Evolutionary conservation across 163 green algal species (phyloP).

Genomic region (Scenedesmus sp.): DNA sequence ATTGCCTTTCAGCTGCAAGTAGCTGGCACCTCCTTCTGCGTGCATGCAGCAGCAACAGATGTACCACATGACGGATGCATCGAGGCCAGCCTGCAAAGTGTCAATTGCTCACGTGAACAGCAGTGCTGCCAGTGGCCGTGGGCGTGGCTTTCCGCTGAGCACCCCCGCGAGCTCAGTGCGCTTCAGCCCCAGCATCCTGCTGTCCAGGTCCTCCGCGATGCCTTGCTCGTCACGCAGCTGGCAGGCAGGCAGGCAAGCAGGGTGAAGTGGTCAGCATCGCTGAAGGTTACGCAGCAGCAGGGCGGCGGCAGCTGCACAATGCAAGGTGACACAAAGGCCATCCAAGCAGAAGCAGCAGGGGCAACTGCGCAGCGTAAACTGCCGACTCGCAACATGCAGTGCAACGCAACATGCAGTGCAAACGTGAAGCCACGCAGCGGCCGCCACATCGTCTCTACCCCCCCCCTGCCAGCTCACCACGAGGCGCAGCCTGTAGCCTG

Average conservation of each 20-base stretch:
- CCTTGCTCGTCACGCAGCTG: conserved; percentile 46
- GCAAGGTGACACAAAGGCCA: background rate
- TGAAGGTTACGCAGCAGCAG: background rate
- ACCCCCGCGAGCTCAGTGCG: conserved; percentile 44
- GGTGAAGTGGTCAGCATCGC: too few relatives aligned
- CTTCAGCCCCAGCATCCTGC: conserved; percentile 42
- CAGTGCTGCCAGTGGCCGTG: conserved; percentile 35
- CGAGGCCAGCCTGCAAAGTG: background rate
- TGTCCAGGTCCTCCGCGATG: conserved; percentile 41
- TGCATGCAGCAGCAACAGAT: background rate
- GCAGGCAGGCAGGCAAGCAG: background rate
- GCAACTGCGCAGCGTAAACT: too few relatives aligned
- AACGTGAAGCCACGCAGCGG: background rate
- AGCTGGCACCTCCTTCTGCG: background rate
- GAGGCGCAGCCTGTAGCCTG: conserved; percentile 36
- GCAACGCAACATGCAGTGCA: background rate
- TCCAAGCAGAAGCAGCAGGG: too few relatives aligned
- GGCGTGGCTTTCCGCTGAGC: background rate
- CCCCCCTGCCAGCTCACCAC: conserved; percentile 3
- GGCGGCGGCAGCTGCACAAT: background rate
- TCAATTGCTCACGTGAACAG: conserved; percentile 29
- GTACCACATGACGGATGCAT: background rate
- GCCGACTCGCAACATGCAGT: too few relatives aligned
- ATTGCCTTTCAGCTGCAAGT: background rate
- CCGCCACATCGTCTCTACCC: background rate